Conservation (phyloP, 768 basidiomycete species). For the Suillus tomentosus region DNA sequence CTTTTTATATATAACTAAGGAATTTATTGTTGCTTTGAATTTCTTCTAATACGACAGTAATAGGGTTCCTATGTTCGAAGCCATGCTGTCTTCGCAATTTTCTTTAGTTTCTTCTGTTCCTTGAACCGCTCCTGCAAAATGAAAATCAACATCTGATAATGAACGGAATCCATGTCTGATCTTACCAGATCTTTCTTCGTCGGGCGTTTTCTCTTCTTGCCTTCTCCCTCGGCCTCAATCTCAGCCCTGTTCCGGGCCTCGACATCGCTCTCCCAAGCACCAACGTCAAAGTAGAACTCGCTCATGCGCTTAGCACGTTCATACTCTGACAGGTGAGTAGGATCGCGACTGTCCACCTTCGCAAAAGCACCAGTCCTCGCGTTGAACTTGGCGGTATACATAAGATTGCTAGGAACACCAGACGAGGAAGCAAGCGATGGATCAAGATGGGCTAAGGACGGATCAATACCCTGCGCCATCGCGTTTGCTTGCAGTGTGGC, state of each 20-base stretch:
- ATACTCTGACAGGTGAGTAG: constrained; percentile 75
- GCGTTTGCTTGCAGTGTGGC: constrained; percentile 69
- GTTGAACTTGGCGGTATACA: constrained; percentile 73
- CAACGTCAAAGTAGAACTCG: constrained; percentile 84
- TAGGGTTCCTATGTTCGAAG: constrained; percentile 55
- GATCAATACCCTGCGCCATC: constrained; percentile 80
- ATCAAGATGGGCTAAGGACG: constrained; percentile 77
- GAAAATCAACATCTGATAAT: constrained; percentile 11
- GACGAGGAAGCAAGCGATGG: constrained; percentile 55
- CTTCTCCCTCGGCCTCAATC: constrained; percentile 46
- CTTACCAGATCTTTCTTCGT: constrained; percentile 84
- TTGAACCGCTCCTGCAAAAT: constrained; percentile 72
- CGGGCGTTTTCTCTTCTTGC: constrained; percentile 76
- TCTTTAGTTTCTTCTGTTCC: constrained; percentile 80
- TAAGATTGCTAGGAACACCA: constrained; percentile 40
- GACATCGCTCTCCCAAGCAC: constrained; percentile 75
- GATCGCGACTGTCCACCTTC: constrained; percentile 65
- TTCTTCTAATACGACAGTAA: constrained; percentile 2
- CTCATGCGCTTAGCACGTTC: constrained; percentile 82
- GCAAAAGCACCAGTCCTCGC: constrained; percentile 80
- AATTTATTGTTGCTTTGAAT: neutral
- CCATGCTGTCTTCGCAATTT: constrained; percentile 89
- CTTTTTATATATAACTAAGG: neutral
- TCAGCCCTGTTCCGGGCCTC: constrained; percentile 44
- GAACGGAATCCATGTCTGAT: constrained; percentile 19